These are phyloP conservation scores for Penicillium nucicola DNA, from an alignment of 495 filamentous ascomycete species.

Conservation along the genomic window DNA sequence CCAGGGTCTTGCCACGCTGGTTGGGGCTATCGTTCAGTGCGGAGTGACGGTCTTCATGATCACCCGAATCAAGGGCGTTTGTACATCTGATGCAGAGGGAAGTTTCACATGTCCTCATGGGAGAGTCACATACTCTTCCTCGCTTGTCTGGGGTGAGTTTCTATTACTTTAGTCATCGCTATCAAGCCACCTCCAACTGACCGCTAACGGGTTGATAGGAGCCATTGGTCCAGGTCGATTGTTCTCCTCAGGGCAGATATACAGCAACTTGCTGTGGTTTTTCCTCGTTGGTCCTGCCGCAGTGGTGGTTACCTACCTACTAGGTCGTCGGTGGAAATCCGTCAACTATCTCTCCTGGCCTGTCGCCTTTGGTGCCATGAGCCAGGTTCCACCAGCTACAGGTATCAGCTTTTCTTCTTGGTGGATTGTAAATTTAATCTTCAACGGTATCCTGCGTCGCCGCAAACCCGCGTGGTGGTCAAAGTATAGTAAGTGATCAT, in stretches of 20 bases:
- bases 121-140: slow-evolving; percentile 64
- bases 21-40: slow-evolving; percentile 66
- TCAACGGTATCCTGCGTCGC: slow-evolving; percentile 58
- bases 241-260: slow-evolving; percentile 67
- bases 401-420: slow-evolving; percentile 68
- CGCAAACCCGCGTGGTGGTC: slow-evolving; percentile 65
- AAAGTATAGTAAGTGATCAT: slow-evolving; percentile 48
- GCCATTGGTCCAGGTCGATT: slow-evolving; percentile 63
- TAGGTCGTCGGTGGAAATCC: slow-evolving; percentile 49
- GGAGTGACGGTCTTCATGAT: slow-evolving; percentile 65
- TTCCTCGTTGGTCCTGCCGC: slow-evolving; percentile 58
- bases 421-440: slow-evolving; percentile 63
- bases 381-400: slow-evolving; percentile 61
- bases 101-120: slow-evolving; percentile 69
- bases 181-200: not conserved
- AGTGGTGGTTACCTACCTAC: slow-evolving; percentile 55
- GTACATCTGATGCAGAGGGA: slow-evolving; percentile 55
- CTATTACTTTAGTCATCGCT: not conserved
- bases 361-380: slow-evolving; percentile 65
- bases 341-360: slow-evolving; percentile 61
- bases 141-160: slow-evolving; percentile 61
- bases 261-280: slow-evolving; percentile 61
- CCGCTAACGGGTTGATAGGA: slow-evolving; percentile 17
- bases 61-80: slow-evolving; percentile 57
- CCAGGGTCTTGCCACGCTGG: slow-evolving; percentile 62